Conservation (phyloP, 1,139 yeast species). For the Saccharomyces hybrid region DNA sequence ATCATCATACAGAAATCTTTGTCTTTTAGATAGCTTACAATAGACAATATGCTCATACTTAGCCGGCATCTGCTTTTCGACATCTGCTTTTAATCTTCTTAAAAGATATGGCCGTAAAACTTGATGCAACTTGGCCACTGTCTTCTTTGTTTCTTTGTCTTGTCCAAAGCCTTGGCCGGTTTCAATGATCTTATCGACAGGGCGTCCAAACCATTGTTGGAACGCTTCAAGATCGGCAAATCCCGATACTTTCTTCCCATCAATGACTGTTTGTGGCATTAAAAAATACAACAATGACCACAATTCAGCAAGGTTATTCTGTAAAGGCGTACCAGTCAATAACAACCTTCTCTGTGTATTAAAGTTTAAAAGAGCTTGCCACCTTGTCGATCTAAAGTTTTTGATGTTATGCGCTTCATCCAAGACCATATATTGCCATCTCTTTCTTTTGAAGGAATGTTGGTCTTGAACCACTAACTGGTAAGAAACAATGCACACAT, state of each 20-base stretch:
- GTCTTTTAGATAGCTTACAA: conserved; percentile 88
- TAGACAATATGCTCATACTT: conserved; percentile 91
- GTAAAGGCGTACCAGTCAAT: conserved; percentile 92
- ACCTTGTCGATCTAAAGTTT: conserved; percentile 88
- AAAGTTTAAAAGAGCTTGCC: conserved; percentile 93
- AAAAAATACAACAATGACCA: conserved; percentile 91
- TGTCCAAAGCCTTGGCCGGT: conserved; percentile 48
- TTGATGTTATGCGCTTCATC: conserved; percentile 98
- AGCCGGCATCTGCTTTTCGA: conserved; percentile 98
- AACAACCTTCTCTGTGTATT: conserved; percentile 82
- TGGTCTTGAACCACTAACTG: conserved; percentile 96
- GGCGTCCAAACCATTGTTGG: conserved; percentile 97
- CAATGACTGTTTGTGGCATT: conserved; percentile 62
- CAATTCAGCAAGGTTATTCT: conserved; percentile 82
- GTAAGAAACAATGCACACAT: conserved; percentile 92
- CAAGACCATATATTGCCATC: conserved; percentile 92
- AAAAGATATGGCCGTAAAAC: conserved; percentile 86
- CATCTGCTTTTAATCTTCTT: conserved; percentile 90
- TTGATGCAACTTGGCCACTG: conserved; percentile 85
- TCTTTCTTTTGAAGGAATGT: conserved; percentile 81
- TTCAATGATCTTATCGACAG: conserved; percentile 88
- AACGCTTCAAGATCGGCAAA: conserved; percentile 93
- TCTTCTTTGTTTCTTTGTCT: conserved; percentile 66
- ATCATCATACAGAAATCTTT: conserved; percentile 86
- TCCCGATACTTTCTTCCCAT: conserved; percentile 59